Evolutionary conservation across 2,329 filamentous ascomycete species (phyloP).

Genomic region (Sporothrix variecibatus): DNA sequence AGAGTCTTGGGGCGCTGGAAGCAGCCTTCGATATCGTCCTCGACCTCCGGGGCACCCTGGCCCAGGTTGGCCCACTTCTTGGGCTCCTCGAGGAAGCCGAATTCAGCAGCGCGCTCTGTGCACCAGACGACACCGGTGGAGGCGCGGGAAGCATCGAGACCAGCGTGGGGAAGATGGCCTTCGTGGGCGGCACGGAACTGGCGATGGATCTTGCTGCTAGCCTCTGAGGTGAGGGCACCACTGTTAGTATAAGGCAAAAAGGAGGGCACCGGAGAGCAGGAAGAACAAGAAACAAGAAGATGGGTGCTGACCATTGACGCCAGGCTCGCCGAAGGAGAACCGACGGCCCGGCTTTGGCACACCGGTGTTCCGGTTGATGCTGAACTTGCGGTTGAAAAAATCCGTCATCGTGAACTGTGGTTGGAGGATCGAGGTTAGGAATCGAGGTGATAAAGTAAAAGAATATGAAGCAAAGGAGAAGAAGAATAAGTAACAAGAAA

Average conservation of each 20-base stretch:
- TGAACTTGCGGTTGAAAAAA: conserved; percentile 63
- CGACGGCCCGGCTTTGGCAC: conserved; percentile 58
- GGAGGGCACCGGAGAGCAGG: neutral
- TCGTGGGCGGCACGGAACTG: conserved; percentile 90
- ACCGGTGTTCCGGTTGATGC: conserved; percentile 67
- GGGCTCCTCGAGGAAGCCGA: conserved; percentile 83
- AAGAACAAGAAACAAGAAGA: neutral
- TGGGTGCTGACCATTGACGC: conserved; percentile 52
- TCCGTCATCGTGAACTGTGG: conserved; percentile 39
- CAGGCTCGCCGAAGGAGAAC: conserved; percentile 62
- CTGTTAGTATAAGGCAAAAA: neutral
- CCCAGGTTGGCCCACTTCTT: conserved; percentile 89
- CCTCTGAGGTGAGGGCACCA: conserved; percentile 55
- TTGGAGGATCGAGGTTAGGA: neutral
- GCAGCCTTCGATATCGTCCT: conserved; percentile 87
- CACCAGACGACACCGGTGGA: conserved; percentile 96
- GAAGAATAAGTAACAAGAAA: neutral
- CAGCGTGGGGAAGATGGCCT: conserved; percentile 86
- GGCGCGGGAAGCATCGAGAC: conserved; percentile 82
- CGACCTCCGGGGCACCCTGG: conserved; percentile 90
- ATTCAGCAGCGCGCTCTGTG: conserved; percentile 81
- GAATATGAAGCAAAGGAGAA: neutral
- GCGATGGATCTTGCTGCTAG: conserved; percentile 79
- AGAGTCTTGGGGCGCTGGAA: conserved; percentile 80
- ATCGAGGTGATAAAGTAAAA: neutral